phyloP scores from a whole-genome alignment of 169 alveolate species.

The Plasmodium vivax region DNA sequence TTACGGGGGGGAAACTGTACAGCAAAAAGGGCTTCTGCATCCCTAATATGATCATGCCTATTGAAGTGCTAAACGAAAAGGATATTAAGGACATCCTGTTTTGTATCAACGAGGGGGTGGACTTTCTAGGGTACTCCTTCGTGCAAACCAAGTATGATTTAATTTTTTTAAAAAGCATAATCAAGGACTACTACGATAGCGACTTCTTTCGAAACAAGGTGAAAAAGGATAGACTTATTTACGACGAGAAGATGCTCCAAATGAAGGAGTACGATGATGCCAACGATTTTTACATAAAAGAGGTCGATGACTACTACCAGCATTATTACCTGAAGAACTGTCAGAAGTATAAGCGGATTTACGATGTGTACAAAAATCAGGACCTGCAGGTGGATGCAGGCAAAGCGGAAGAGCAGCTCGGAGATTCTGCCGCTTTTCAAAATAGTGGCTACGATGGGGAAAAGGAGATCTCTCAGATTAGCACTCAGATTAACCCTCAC shows the following conservation, averaged over 20 bases:
- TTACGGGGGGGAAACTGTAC: conserved; percentile 83
- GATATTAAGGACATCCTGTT: conserved; percentile 88
- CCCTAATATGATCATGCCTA: conserved; percentile 85
- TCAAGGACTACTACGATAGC: conserved; percentile 78
- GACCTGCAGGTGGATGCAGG: conserved; percentile 11
- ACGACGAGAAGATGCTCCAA: conserved; percentile 58
- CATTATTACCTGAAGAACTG: conserved; percentile 63
- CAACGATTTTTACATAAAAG: conserved; percentile 54
- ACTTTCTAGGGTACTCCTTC: conserved; percentile 83
- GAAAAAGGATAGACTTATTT: conserved; percentile 75
- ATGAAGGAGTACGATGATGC: conserved; percentile 38
- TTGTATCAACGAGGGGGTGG: conserved; percentile 80
- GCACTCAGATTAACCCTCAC: no score
- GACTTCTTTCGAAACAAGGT: conserved; percentile 76
- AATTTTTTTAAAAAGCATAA: conserved; percentile 79
- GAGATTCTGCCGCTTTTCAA: neutral
- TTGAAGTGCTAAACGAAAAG: conserved; percentile 83
- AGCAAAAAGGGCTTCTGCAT: conserved; percentile 88
- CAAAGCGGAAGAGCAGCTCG: neutral
- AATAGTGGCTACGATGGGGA: neutral
- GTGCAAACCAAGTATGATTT: conserved; percentile 83
- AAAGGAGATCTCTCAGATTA: neutral
- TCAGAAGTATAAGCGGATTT: conserved; percentile 36
- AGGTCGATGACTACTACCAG: conserved; percentile 67
- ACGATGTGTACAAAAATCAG: conserved; percentile 49